Base-by-base conservation (phyloP, 441 rosid genomes). In the Erodium trifolium region DNA sequence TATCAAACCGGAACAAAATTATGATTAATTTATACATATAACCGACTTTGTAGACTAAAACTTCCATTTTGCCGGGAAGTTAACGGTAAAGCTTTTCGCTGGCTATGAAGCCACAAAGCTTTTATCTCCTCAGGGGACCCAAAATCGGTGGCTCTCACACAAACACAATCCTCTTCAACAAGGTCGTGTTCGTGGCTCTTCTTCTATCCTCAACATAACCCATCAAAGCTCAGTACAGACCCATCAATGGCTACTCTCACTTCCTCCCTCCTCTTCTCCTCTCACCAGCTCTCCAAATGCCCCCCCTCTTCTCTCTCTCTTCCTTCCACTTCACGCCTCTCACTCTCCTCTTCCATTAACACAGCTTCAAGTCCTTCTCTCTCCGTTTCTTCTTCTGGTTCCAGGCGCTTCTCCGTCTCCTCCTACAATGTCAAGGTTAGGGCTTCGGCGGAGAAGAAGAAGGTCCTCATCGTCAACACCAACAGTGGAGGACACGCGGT, bases 401-500 rank as follows among this genome's bases (percentile, higher is more conserved):
- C 83, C 11, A 76, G 69, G 29, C 73, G 63, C 16, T 59, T 53
- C 65, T 70, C 82, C 35, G 70, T 72, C 66, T 64, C 80, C 62
- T 73, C 85, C 65, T 78, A 81, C 70, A 57, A 79, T 2, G 78
- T 86, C 12, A 82, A 72, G 68, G 89, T 93, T n/a, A 70, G 82
- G 60, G 70, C 74, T 3, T 14, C 17, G 60, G 77, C 82, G 1
- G 93, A 79, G 72, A 90, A 87, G 88, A 89, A 88, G 88, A 89
- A 88, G 79, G 93, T 89, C 17, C 96, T 93, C 51, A 86, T 89
- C 16, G 83, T 93, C 1, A 93, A 91, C 74, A 79, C 98, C 37
- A 80, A 91, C 88, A 84, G 96, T 27, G 97, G 98, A 1, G 98
- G 80, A 4, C 98, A 93, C 65, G 93, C 96, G 13, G 84, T 93